A percentile compares a stretch with the other conserved stretches of the same genome.
These are phyloP conservation scores for Podospora fimiseda DNA, from an alignment of 495 filamentous ascomycete species.

Conservation along the genomic window DNA sequence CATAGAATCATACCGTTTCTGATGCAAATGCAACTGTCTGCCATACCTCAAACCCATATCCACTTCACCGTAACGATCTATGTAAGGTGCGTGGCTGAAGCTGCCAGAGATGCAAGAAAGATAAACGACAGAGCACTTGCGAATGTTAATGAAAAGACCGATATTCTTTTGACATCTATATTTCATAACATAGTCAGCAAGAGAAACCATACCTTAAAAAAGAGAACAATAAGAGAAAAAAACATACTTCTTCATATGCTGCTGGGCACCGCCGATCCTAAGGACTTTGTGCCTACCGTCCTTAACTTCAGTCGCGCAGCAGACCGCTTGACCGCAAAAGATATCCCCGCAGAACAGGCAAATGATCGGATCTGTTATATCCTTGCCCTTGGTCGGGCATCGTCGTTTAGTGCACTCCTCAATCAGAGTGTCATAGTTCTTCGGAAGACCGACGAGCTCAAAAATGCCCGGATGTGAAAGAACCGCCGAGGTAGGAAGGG, in stretches of 20 bases:
- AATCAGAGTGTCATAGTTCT: conserved; percentile 85
- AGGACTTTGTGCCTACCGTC: conserved; percentile 28
- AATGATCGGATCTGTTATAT: conserved; percentile 79
- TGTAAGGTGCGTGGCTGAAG: conserved; percentile 82
- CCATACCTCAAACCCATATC: conserved; percentile 76
- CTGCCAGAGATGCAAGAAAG: conserved; percentile 74
- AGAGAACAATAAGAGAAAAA: background rate
- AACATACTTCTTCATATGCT: conserved; percentile 79
- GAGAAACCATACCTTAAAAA: background rate
- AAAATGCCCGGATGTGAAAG: conserved; percentile 84
- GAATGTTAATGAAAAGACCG: conserved; percentile 90
- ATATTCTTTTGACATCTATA: conserved; percentile 81
- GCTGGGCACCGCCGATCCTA: conserved; percentile 72
- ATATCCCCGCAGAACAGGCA: conserved; percentile 96
- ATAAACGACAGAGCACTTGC: conserved; percentile 87
- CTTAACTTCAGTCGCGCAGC: conserved; percentile 64
- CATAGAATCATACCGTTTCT: conserved; percentile 85
- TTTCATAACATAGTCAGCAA: conserved; percentile 8
- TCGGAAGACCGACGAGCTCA: conserved; percentile 87
- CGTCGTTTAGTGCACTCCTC: conserved; percentile 79
- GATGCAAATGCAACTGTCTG: conserved; percentile 85
- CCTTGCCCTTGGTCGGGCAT: conserved; percentile 86
- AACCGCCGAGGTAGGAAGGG: conserved; percentile 31
- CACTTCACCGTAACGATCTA: conserved; percentile 88
- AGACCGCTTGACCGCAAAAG: conserved; percentile 89